Conservation (phyloP, 805 yeast species). For the Yarrowia sp. region DNA sequence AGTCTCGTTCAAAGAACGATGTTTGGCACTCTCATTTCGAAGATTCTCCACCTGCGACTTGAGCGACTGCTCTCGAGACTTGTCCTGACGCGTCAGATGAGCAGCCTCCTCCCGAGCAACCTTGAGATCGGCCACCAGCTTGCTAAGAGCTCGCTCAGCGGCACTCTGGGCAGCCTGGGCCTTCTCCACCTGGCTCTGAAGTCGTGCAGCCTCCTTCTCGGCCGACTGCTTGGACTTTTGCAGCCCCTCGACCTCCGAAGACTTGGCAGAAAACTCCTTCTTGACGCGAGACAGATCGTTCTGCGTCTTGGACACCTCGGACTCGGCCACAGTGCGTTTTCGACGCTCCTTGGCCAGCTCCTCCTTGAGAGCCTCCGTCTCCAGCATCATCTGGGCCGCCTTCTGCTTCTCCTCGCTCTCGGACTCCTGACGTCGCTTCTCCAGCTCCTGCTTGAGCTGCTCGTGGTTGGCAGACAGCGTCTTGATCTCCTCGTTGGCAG, state of each 20-base stretch:
- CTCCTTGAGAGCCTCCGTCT: conserved; percentile 25
- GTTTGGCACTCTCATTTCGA: conserved; percentile 27
- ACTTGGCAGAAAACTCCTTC: neutral
- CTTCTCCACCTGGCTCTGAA: conserved; percentile 29
- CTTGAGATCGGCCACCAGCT: conserved; percentile 28
- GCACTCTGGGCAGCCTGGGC: conserved; percentile 26
- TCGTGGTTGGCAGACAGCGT: conserved; percentile 25
- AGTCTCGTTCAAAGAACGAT: conserved; percentile 30
- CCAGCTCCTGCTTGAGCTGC: conserved; percentile 42
- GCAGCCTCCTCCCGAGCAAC: conserved; percentile 30
- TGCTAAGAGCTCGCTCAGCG: conserved; percentile 27
- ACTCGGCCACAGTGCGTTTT: neutral
- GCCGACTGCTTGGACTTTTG: neutral
- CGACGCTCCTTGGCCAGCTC: conserved; percentile 27
- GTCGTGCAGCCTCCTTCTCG: conserved; percentile 26
- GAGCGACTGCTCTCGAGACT: conserved; percentile 17
- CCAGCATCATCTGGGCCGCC: conserved; percentile 28
- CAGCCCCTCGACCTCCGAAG: neutral
- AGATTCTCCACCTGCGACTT: conserved; percentile 23
- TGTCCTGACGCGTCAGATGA: conserved; percentile 23
- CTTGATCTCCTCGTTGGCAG: conserved; percentile 34
- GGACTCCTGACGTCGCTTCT: neutral
- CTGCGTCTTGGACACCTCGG: conserved; percentile 27
- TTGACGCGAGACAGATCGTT: neutral
- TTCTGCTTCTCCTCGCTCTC: conserved; percentile 29